Base-by-base conservation (phyloP, 2,329 filamentous ascomycete species). In the Cladophialophora yegresii region DNA sequence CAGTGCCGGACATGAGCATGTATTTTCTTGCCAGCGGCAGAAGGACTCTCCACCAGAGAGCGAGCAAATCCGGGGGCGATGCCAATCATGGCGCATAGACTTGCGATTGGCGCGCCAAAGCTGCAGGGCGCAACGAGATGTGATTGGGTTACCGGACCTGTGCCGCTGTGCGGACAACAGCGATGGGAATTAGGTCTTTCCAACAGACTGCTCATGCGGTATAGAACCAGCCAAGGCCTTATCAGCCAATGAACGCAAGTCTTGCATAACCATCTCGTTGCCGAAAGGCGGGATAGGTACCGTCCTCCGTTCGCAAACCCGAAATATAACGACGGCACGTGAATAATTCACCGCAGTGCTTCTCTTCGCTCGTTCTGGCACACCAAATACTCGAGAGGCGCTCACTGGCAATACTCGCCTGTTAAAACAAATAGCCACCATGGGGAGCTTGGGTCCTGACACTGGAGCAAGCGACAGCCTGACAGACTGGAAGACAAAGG, bases 401-500 rank as follows among this genome's bases (percentile, higher is more conserved):
- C 5, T 43, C 36, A 43, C 13, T n/a, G 13, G n/a, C n/a, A 7
- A 12, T 20, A 43, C 16, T 16, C 36, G n/a, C 36, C 16, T 20
- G 13, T 16, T 8, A 43, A 16, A n/a, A n/a, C 23, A 54, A 50
- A 20, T 13, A 30, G 2, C 47, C 30, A 57, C 47, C 6, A 68
- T 66, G 64, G 66, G 61, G 8, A 62, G 58, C 5, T 58, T 66
- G 32, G 40, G 45, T 30, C 26, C 23, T 23, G 33, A 53, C 43
- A 32, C 40, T 12, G 53, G 63, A 45, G n/a, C 32, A 10, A 20
- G 53, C 9, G 33, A 16, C 22, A 23, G 63, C 20, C 20, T 30
- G 26, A 12, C 40, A 6, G 45, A 47, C 50, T 69, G 67, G 67
- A 59, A 69, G 60, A 47, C 36, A n/a, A 67, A 53, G 12, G 67